These are phyloP conservation scores for Zea luxurians DNA, from an alignment of 176 grass and related monocot species.

Conservation along the genomic window DNA sequence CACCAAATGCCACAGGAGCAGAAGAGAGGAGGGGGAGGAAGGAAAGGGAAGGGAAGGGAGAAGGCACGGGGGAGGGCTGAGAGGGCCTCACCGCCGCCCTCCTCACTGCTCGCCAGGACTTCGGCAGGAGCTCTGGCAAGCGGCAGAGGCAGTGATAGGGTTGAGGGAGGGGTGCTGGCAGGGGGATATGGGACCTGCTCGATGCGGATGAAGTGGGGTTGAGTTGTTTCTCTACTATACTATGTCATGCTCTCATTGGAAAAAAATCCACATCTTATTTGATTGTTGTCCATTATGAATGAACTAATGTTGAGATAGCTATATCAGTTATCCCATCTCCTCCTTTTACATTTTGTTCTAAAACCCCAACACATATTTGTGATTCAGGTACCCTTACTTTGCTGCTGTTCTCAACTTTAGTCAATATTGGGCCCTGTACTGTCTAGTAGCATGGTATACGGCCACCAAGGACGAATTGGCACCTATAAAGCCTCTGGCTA, in stretches of 20 bases:
- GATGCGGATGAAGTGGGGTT: background rate
- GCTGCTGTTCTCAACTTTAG: slow-evolving; percentile 88
- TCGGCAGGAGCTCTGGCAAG: background rate
- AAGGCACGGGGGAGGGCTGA: background rate
- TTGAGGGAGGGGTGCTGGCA: background rate
- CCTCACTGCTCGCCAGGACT: background rate
- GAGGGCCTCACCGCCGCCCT: background rate
- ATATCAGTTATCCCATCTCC: slow-evolving; percentile 4
- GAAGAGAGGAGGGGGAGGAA: too few relatives aligned
- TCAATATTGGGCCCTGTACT: slow-evolving; percentile 98
- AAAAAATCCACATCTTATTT: background rate
- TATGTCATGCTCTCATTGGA: slow-evolving; percentile 4
- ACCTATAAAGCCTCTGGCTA: slow-evolving; percentile 83
- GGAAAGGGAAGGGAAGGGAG: too few relatives aligned
- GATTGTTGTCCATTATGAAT: slow-evolving; percentile 4
- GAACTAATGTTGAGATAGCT: slow-evolving; percentile 24
- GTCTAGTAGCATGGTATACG: slow-evolving; percentile 90
- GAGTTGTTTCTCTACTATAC: background rate
- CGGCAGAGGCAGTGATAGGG: background rate
- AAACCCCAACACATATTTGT: slow-evolving; percentile 19
- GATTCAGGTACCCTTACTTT: slow-evolving; percentile 88
- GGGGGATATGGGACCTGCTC: background rate
- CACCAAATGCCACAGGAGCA: background rate
- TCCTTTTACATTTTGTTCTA: slow-evolving; percentile 28
- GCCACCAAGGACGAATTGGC: slow-evolving; percentile 89